Evolutionary conservation across 306 rosid genomes (phyloP).

Genomic region (Vicia faba): DNA sequence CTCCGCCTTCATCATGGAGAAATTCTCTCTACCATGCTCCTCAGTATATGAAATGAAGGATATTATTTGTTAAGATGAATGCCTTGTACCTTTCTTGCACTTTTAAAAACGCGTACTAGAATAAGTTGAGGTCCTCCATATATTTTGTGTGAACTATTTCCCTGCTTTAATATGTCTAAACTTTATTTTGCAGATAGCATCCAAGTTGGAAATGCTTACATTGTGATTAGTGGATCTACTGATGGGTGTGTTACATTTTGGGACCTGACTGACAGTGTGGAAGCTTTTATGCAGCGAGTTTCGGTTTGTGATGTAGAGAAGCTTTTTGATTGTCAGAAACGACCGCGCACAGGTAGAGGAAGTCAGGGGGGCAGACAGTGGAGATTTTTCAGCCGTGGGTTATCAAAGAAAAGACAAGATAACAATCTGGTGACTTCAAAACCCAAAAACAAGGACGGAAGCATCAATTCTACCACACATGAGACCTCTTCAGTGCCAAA

Average conservation of each 20-base stretch:
- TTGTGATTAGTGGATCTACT: constrained; percentile 88
- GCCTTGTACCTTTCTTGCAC: constrained; percentile 17
- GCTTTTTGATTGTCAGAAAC: constrained; percentile 71
- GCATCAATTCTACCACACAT: constrained; percentile 34
- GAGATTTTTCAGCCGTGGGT: constrained; percentile 64
- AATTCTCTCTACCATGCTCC: not conserved
- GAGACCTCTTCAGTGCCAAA: constrained; percentile 42
- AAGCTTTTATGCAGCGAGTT: constrained; percentile 67
- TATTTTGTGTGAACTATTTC: constrained; percentile 24
- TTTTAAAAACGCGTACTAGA: not conserved
- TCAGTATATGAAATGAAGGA: constrained; percentile 1
- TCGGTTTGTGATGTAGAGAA: constrained; percentile 58
- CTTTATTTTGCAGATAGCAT: constrained; percentile 50
- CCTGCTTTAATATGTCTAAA: constrained; percentile 18
- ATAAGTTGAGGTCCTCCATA: not conserved
- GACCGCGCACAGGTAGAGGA: constrained; percentile 95
- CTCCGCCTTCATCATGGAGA: not conserved
- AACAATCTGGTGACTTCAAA: constrained; percentile 30
- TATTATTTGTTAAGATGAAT: constrained; percentile 23
- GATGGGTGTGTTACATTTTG: constrained; percentile 94
- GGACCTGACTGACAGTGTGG: constrained; percentile 72
- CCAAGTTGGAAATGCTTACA: constrained; percentile 49
- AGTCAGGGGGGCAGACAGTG: constrained; percentile 98
- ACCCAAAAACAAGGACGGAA: constrained; percentile 37
- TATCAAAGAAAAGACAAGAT: constrained; percentile 48